Evolutionary conservation across 331 rosid genomes (phyloP).

Genomic region (Stylosanthes scabra): DNA sequence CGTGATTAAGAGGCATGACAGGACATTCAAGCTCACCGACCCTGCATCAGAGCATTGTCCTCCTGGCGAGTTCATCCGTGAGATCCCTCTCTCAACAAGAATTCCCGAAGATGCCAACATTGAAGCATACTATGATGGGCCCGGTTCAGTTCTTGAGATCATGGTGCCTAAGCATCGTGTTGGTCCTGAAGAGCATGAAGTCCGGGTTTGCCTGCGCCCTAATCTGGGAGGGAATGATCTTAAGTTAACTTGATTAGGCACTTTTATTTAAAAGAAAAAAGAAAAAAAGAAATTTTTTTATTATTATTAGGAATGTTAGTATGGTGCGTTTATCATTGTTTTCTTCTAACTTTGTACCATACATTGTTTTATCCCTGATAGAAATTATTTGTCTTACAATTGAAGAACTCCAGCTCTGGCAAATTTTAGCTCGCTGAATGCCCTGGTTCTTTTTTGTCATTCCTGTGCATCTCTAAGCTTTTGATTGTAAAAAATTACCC

Average conservation of each 20-base stretch:
- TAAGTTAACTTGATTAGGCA: conserved; percentile 56
- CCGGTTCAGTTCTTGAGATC: conserved; percentile 77
- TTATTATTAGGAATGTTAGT: conserved; percentile 49
- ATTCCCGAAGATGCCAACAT: conserved; percentile 78
- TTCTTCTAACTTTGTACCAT: conserved; percentile 65
- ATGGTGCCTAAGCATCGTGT: conserved; percentile 72
- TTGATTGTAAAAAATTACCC: conserved; percentile 30
- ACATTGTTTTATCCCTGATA: conserved; percentile 46
- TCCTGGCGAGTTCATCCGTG: conserved; percentile 78
- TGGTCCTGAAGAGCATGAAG: conserved; percentile 78
- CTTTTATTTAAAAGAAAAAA: not conserved
- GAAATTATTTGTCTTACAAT: conserved; percentile 45
- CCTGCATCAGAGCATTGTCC: conserved; percentile 71
- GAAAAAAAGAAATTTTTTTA: no score
- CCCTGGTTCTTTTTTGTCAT: conserved; percentile 43
- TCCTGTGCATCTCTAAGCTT: conserved; percentile 44
- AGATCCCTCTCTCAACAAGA: conserved; percentile 73
- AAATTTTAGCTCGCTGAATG: conserved; percentile 52
- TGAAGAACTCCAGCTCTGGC: conserved; percentile 36
- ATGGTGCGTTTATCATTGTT: conserved; percentile 55
- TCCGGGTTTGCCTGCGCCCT: conserved; percentile 79
- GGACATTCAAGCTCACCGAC: conserved; percentile 70
- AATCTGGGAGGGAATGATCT: conserved; percentile 74
- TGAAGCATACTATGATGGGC: conserved; percentile 78
- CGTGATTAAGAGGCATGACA: conserved; percentile 67